Evolutionary conservation across 345 rosid species (phyloP), one percentile per base, ranked within the genome.

Genomic region (Dipteronia dyeriana): DNA sequence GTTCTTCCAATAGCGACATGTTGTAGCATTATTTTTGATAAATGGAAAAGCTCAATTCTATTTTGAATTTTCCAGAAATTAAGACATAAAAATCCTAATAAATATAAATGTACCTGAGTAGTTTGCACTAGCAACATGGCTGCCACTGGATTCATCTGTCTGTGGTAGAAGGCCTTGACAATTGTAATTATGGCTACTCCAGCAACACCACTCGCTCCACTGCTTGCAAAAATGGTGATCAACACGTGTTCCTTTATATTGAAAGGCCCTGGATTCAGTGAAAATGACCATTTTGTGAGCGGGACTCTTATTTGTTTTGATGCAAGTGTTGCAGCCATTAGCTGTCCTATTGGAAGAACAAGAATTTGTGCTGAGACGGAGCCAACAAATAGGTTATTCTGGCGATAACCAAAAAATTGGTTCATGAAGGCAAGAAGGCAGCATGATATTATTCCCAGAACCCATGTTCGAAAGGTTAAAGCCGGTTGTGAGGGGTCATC

Each of bases 91-190:
- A 22, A 8, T 34, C 57, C 8, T 38, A 45, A 45, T 45, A 19
- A 20, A 59, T 59, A 59, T 20, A 59, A 62, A 19, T 9, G 10
- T 69, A 91, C 97, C 94, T 90, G 97, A 62, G 98, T 90, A 6
- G 98, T 89, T 79, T 88, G 92, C 16, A 84, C 82, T 5, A 93
- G 87, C 82, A 90, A 73, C 80, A 90, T 71, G 45, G 87, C 83
- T 9, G 86, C 85, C 12, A 80, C 14, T 4, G 78, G 79, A 54
- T 80, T 70, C 11, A 85, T 22, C 0, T 20, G 13, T 39, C 79
- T 71, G 20, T 25, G 78, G 39, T 87, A 89, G 38, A 87, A 82
- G 5, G 85, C 92, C 76, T 82, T 84, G 47, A 85, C 79, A 63
- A 76, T 61, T 5, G 89, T 84, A 25, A 86, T 61, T 13, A 84